phyloP scores from a whole-genome alignment of 129 eudicot species.

The Tanacetum coccineum region DNA sequence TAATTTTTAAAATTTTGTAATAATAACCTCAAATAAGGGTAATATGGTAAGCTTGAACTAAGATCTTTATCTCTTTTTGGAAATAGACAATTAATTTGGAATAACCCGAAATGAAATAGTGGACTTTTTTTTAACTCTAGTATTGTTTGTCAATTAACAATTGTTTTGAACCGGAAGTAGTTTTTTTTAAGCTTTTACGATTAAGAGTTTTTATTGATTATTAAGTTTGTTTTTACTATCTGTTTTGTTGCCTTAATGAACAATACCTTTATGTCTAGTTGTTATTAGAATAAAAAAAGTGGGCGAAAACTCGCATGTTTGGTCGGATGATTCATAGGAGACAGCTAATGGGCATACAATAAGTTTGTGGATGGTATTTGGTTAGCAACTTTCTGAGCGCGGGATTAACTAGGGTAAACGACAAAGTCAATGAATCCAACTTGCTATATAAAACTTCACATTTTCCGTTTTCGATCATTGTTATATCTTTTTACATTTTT shows the following conservation, averaged over 20 bases:
- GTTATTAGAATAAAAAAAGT: background rate
- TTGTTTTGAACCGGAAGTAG: background rate
- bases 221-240: background rate
- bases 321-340: background rate
- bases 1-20: no score
- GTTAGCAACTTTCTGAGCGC: constrained; percentile 21
- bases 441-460: background rate
- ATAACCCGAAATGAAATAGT: no score
- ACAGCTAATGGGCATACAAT: constrained; percentile 15
- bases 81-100: no score
- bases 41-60: no score
- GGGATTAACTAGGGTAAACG: background rate
- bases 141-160: no score
- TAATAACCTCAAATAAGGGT: no score
- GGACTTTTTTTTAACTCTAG: no score
- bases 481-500: no score
- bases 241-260: no score
- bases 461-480: no score
- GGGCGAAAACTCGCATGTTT: background rate
- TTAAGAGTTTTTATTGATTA: background rate
- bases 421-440: constrained; percentile 19
- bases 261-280: no score
- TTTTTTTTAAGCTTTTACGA: background rate
- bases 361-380: constrained; percentile 19
- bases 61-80: no score